These are phyloP conservation scores for Allomyces arbusculus DNA, from an alignment of 192 early-diverging fungal species.

Conservation along the genomic window DNA sequence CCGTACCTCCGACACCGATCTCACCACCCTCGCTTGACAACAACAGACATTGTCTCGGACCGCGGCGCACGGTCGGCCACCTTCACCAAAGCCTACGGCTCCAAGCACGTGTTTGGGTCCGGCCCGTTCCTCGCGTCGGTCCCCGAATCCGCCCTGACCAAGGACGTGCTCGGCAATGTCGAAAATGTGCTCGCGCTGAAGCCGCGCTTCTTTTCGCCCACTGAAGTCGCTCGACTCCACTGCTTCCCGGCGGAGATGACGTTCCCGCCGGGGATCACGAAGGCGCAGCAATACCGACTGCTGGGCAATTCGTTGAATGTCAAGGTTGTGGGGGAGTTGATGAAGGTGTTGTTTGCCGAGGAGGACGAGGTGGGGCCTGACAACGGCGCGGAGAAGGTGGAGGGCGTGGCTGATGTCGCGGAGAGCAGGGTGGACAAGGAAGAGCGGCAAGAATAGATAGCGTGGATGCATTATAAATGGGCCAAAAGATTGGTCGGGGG, in stretches of 20 bases:
- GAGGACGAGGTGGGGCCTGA: too few species aligned
- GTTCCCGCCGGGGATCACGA: conserved; percentile 44
- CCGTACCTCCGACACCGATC: background rate
- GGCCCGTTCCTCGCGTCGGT: background rate
- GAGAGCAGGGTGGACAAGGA: too few species aligned
- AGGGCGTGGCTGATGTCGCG: too few species aligned
- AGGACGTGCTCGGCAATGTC: conserved; percentile 8
- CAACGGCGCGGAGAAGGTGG: too few species aligned
- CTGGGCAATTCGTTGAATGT: conserved; percentile 84
- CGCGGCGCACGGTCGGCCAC: conserved; percentile 15
- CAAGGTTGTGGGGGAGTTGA: conserved; percentile 52
- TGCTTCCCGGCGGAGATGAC: conserved; percentile 52
- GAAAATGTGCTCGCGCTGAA: conserved; percentile 15
- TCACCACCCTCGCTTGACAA: too few species aligned
- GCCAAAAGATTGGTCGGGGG: too few species aligned
- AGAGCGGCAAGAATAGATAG: too few species aligned
- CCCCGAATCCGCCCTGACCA: conserved; percentile 3
- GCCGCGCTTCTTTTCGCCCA: conserved; percentile 25
- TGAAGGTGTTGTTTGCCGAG: conserved; percentile 35
- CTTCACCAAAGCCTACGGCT: conserved; percentile 28
- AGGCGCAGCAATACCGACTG: conserved; percentile 61
- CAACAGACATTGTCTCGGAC: too few species aligned
- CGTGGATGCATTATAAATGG: too few species aligned
- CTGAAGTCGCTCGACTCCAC: conserved; percentile 56
- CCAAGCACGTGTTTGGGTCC: conserved; percentile 7